phyloP scores from a whole-genome alignment of 1,284 basidiomycete genomes.

The Puccinia brachypodii region DNA sequence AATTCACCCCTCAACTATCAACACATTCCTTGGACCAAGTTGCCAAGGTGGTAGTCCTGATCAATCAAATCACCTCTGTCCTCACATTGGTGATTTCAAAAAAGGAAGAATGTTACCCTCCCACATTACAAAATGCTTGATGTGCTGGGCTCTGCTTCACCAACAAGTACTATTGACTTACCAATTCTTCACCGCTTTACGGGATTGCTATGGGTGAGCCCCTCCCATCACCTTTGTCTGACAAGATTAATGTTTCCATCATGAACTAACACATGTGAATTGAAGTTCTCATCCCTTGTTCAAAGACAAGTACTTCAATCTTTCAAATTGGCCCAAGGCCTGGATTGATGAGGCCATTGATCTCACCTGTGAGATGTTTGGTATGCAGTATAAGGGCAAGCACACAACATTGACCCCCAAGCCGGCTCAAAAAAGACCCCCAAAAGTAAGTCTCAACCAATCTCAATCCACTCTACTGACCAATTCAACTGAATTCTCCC shows the following conservation, averaged over 20 bases:
- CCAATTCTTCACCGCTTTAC: not conserved
- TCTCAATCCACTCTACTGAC: not conserved
- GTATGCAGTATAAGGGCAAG: not conserved
- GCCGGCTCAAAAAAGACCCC: not conserved
- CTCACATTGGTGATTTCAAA: not conserved
- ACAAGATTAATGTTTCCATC: not conserved
- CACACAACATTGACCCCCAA: not conserved
- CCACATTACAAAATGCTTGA: not conserved
- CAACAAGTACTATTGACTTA: not conserved
- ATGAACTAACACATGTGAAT: not conserved
- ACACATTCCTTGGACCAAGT: not conserved
- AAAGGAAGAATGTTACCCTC: not conserved
- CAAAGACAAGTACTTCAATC: slow-evolving; percentile 11
- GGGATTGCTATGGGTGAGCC: not conserved
- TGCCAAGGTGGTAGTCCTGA: not conserved
- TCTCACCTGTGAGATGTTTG: not conserved
- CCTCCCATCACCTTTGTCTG: not conserved
- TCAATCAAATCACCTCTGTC: not conserved
- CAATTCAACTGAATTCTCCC: not conserved
- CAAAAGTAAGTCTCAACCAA: not conserved
- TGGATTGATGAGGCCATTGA: slow-evolving; percentile 10
- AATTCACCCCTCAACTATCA: not conserved
- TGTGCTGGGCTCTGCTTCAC: not conserved
- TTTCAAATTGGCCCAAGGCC: not conserved
- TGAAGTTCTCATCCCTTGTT: not conserved